phyloP scores from a whole-genome alignment of 441 rosid genomes.

The Erysimum cheiri region DNA sequence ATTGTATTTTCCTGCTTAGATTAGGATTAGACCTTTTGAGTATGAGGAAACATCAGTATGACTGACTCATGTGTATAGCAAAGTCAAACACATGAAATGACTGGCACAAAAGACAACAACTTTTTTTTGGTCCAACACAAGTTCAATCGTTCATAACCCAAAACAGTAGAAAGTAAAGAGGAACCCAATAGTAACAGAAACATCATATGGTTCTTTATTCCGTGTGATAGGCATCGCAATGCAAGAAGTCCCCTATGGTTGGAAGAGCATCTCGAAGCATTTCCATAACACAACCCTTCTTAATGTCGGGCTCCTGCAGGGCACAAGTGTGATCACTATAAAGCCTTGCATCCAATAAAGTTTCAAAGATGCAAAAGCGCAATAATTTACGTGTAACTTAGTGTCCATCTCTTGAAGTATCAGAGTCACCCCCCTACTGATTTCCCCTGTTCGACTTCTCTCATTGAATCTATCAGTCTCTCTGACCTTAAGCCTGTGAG shows the following conservation, averaged over 20 bases:
- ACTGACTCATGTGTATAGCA: too few species aligned
- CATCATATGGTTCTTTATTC: conserved; percentile 4
- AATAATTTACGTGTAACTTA: conserved; percentile 34
- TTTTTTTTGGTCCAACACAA: neutral
- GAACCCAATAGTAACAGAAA: neutral
- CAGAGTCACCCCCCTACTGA: conserved; percentile 48
- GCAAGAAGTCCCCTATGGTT: conserved; percentile 40
- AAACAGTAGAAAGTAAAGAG: neutral
- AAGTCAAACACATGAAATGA: neutral
- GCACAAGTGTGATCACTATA: neutral
- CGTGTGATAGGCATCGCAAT: conserved; percentile 15
- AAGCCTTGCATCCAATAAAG: conserved; percentile 15
- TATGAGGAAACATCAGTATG: too few species aligned
- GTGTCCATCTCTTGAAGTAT: conserved; percentile 51
- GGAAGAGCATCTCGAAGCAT: conserved; percentile 37
- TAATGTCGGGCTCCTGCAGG: conserved; percentile 32
- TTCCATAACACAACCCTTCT: conserved; percentile 19
- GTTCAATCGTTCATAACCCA: neutral
- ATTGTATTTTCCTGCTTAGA: too few species aligned
- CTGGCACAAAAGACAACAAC: neutral
- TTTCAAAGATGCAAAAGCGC: conserved; percentile 5
- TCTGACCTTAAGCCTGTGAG: conserved; percentile 56
- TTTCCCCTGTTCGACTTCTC: conserved; percentile 47
- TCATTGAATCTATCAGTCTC: conserved; percentile 60
- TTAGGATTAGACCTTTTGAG: too few species aligned